Conservation (phyloP, 202 grass and related monocot species). For the Panicum virgatum region DNA sequence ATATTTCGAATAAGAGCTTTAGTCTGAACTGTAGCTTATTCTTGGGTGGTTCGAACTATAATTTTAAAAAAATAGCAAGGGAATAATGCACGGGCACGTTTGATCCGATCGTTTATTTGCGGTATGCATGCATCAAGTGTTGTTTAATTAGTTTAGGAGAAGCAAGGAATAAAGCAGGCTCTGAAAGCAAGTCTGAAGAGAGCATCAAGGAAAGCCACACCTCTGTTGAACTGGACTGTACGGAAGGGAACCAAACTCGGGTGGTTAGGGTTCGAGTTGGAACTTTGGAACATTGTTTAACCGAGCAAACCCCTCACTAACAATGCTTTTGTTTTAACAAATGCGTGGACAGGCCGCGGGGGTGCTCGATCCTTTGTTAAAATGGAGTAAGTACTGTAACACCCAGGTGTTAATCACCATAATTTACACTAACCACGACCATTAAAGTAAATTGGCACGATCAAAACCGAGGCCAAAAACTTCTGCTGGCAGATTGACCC, state of each 20-base stretch:
- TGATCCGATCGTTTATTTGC: constrained; percentile 22
- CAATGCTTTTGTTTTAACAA: neutral
- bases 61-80: constrained; percentile 6
- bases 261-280: constrained; percentile 30
- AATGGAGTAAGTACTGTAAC: constrained; percentile 22
- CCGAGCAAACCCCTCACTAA: constrained; percentile 3
- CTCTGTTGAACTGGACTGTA: constrained; percentile 40
- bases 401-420: no score
- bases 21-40: neutral
- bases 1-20: constrained; percentile 4
- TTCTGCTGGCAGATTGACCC: no score
- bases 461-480: no score
- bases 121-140: neutral
- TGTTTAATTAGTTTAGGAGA: constrained; percentile 35
- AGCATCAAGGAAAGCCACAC: constrained; percentile 36
- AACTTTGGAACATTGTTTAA: constrained; percentile 22
- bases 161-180: constrained; percentile 51
- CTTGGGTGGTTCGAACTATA: constrained; percentile 13
- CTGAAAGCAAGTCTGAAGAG: neutral
- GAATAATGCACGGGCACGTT: neutral
- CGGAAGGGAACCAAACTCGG: constrained; percentile 16
- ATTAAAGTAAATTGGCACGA: no score
- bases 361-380: neutral
- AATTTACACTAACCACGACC: no score
- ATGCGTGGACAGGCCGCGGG: constrained; percentile 5